phyloP scores from a whole-genome alignment of 441 rosid species.

The Breynia disticha region DNA sequence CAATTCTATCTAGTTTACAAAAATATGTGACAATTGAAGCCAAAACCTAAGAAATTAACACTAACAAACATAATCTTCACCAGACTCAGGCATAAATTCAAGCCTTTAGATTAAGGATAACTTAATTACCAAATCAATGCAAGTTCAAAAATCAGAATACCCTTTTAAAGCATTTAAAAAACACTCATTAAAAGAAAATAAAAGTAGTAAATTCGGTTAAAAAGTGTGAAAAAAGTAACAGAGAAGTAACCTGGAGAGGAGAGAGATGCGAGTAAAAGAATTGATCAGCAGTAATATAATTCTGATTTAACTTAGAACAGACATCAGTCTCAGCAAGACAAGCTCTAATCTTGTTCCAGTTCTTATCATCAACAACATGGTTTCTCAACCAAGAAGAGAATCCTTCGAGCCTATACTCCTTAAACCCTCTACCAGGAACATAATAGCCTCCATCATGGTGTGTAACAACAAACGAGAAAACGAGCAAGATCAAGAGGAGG shows the following conservation, averaged over 20 bases:
- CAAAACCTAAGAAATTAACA: too few species aligned
- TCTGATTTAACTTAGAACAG: constrained; percentile 46
- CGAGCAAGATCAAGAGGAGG: constrained; percentile 57
- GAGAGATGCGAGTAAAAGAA: constrained; percentile 50
- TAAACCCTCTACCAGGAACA: constrained; percentile 41
- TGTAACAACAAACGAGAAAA: constrained; percentile 78
- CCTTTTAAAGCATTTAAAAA: too few species aligned
- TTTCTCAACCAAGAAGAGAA: constrained; percentile 69
- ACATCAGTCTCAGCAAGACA: constrained; percentile 58
- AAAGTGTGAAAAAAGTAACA: too few species aligned
- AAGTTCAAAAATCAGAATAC: too few species aligned
- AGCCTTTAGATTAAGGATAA: too few species aligned
- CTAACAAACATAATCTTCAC: too few species aligned
- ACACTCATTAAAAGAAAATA: neutral
- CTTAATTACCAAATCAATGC: too few species aligned
- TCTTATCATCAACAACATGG: constrained; percentile 37
- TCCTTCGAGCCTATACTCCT: constrained; percentile 53
- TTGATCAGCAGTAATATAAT: constrained; percentile 55
- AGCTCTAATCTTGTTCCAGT: constrained; percentile 56
- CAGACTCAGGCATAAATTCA: too few species aligned
- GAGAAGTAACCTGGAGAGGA: constrained; percentile 60
- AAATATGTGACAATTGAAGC: too few species aligned
- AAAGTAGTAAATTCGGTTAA: neutral
- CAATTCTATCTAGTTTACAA: too few species aligned
- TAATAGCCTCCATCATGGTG: constrained; percentile 53